Conservation (phyloP, 2,329 filamentous ascomycete species). For the Cercospora zeae-maydis region DNA sequence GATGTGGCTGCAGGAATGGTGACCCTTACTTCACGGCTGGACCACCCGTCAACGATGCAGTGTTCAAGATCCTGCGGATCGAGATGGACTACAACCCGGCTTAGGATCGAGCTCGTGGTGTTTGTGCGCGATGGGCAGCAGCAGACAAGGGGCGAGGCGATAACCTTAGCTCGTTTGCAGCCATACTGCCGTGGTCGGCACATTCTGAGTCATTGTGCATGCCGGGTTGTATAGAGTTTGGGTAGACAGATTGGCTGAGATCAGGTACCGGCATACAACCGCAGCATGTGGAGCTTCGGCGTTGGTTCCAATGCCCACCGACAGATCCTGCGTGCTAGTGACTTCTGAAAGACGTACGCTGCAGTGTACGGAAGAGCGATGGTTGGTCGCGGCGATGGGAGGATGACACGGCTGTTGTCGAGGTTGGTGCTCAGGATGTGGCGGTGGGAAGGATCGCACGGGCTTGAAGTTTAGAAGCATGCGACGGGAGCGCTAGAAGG, state of each 20-base stretch:
- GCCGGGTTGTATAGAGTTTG: not conserved
- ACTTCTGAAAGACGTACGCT: not conserved
- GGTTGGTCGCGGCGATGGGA: not conserved
- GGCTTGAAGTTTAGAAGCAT: not conserved
- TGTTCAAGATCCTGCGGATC: slow-evolving; percentile 26
- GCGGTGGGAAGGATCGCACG: not conserved
- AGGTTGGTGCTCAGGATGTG: not conserved
- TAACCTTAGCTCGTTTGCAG: not conserved
- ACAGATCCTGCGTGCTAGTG: not conserved
- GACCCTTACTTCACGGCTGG: slow-evolving; percentile 22
- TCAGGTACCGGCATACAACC: slow-evolving; percentile 1
- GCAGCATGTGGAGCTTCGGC: not conserved
- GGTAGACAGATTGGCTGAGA: slow-evolving; percentile 2
- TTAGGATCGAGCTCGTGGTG: not conserved
- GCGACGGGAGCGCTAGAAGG: not conserved
- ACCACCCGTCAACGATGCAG: slow-evolving; percentile 21
- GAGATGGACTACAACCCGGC: slow-evolving; percentile 26
- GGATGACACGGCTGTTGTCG: not conserved
- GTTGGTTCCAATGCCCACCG: not conserved
- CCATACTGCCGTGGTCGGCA: not conserved
- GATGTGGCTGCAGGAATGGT: slow-evolving; percentile 17
- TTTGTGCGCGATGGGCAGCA: not conserved
- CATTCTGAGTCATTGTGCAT: not conserved
- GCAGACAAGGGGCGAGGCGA: not conserved
- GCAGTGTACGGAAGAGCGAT: not conserved